Evolutionary conservation across 495 filamentous ascomycete species (phyloP), one percentile per base, ranked within the genome.

Genomic region (Aspergillus indologenus): DNA sequence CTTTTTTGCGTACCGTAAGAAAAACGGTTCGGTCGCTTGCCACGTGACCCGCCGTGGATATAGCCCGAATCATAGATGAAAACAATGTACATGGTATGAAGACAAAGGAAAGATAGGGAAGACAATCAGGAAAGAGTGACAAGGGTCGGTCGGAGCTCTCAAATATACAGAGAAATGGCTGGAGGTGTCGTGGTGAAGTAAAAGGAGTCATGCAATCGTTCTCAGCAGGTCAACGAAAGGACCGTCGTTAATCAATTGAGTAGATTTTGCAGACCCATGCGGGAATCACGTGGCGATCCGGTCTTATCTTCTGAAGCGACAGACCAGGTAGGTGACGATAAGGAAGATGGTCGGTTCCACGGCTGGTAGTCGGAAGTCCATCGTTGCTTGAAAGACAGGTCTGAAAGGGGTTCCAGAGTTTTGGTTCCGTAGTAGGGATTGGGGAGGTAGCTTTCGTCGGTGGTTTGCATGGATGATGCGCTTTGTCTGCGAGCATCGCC

Each of bases 191-290:
- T 61, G 61, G 47, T 63, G 58, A 56, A 54, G 54, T 22, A 60
- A 69, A 47, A 63, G 60, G 45, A 60, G 45, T 70, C 62, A 56
- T 65, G 59, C 57, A 61, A 55, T 69, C 66, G 54, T 68, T 57
- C 31, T 51, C 29, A 57, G 51, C 22, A 47, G 19, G 26, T 20
- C 53, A 46, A 45, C 21, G 12, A 40, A 40, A 40, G 34, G 53
- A 44, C 23, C 48, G 15, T 51, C 45, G 9, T 48, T 61, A 40
- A 53, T 66, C 60, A 77, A 57, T 77, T 77, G 43, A 77, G 66
- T 49, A 77, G 56, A 22, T 65, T 75, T 58, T 71, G 63, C 20
- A 79, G 63, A 42, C 75, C 74, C 73, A 79, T 79, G 17, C 76
- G 75, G n/a, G 68, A 73, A 60, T 79, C 76, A n/a, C 74, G 74